phyloP scores from a whole-genome alignment of 2,329 filamentous ascomycete genomes.

The Tolypocladium tropicale region DNA sequence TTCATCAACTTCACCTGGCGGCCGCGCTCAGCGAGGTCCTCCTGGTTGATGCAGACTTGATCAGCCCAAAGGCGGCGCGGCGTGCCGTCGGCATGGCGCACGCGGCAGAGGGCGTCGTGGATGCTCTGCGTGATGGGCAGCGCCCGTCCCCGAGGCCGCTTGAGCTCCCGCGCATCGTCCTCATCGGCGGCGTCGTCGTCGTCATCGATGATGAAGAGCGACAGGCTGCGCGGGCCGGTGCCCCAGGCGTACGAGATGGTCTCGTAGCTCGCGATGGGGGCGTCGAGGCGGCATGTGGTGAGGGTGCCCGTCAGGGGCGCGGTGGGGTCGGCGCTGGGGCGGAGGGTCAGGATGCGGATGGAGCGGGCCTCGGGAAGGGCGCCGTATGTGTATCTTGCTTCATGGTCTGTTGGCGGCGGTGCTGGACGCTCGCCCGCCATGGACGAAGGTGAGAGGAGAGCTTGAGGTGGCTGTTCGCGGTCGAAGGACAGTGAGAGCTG shows the following conservation, averaged over 20 bases:
- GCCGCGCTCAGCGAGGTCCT: constrained; percentile 21
- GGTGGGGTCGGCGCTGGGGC: constrained; percentile 14
- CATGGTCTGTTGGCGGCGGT: not conserved
- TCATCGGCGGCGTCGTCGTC: constrained; percentile 3
- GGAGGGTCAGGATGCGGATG: constrained; percentile 22
- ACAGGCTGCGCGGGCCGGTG: constrained; percentile 8
- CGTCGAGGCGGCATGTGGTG: constrained; percentile 12
- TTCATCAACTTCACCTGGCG: constrained; percentile 28
- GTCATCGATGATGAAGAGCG: constrained; percentile 12
- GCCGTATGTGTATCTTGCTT: constrained; percentile 11
- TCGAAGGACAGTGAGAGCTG: not conserved
- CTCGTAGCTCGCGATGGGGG: constrained; percentile 14
- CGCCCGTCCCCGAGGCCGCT: not conserved
- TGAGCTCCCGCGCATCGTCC: not conserved
- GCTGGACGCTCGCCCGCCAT: not conserved
- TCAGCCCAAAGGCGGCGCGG: constrained; percentile 26
- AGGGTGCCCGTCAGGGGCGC: constrained; percentile 18
- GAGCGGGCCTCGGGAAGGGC: constrained; percentile 9
- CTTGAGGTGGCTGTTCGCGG: not conserved
- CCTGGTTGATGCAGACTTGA: constrained; percentile 30
- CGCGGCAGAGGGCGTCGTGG: constrained; percentile 17
- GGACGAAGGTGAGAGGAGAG: not conserved
- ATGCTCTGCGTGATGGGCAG: constrained; percentile 20
- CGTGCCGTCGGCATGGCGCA: constrained; percentile 10
- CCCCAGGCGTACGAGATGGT: constrained; percentile 27